Evolutionary conservation across 2,329 filamentous ascomycete species (phyloP), one percentile per base, ranked within the genome.

Genomic region (Pseudocercospora vitis): DNA sequence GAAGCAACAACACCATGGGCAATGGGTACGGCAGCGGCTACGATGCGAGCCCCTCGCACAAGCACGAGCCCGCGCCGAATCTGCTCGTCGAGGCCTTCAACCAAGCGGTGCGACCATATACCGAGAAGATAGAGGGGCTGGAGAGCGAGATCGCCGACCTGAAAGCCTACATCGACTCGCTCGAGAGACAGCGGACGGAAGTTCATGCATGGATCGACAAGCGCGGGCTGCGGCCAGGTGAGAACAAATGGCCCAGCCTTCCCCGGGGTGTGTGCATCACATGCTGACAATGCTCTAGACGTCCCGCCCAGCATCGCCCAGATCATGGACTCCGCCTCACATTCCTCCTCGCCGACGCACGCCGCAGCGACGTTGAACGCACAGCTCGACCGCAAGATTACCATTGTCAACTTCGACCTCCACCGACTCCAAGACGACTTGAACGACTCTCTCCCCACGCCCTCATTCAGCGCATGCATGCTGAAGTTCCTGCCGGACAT

Each of bases 341-440:
- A 68, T 59, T 40, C 56, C 8, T 61, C 60, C 19, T 68, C 67
- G 21, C 68, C 69, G 2, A 73, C 76, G 16, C 74, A 77, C 57
- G 75, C 76, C 18, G 77, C 78, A 28, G 68, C 72, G 28, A 78
- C 77, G 1, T 74, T 81, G 57, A 79, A 79, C 64, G 77, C 76
- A n/a, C 78, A 81, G 64, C 76, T 81, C 56, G 78, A 81, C 67
- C 78, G 78, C 73, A 80, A 80, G 62, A 81, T 81, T 69, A 80
- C 78, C 31, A 80, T 81, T 51, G 77, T 81, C 51, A 80, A 81
- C 70, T 80, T 80, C 65, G 78, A 80, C 64, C 76, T 81, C 3
- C 78, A 81, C 70, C 76, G 78, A 48, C 72, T 81, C 42, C 78
- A 80, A 65, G 78, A 81, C 66, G 77, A 79, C 61, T 73, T 80